These are phyloP conservation scores for Neodidymelliopsis sp. DNA, from an alignment of 2,329 filamentous ascomycete species.

Conservation along the genomic window DNA sequence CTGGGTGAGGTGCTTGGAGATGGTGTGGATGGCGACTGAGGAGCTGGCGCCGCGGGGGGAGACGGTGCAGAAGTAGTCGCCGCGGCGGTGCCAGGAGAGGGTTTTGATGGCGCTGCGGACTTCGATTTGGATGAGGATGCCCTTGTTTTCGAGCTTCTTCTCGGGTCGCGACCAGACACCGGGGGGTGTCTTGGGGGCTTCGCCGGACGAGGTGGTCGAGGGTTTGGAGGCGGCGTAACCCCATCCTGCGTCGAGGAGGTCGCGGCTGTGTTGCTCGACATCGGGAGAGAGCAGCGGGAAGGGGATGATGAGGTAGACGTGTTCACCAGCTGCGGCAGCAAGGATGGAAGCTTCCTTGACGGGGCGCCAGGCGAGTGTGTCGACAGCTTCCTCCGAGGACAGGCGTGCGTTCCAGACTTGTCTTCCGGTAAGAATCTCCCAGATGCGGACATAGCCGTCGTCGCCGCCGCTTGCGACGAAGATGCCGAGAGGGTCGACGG, in stretches of 20 bases:
- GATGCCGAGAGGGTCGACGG: constrained; percentile 83
- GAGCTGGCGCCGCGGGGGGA: constrained; percentile 79
- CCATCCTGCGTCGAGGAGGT: constrained; percentile 86
- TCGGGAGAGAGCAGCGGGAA: constrained; percentile 72
- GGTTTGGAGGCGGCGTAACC: constrained; percentile 81
- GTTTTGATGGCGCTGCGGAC: constrained; percentile 84
- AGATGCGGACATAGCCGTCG: constrained; percentile 89
- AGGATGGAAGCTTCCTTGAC: constrained; percentile 81
- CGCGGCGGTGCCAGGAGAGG: constrained; percentile 90
- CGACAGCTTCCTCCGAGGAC: constrained; percentile 78
- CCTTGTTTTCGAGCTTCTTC: constrained; percentile 73
- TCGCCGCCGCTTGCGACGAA: constrained; percentile 93
- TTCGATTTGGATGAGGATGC: constrained; percentile 81
- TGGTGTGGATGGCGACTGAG: constrained; percentile 91
- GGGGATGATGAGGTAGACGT: constrained; percentile 82
- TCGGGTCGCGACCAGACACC: constrained; percentile 86
- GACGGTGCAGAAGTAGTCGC: constrained; percentile 93
- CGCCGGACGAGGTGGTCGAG: constrained; percentile 56
- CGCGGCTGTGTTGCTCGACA: constrained; percentile 75
- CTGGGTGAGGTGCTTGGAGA: constrained; percentile 94
- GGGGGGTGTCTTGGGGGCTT: constrained; percentile 74
- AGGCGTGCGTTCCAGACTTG: constrained; percentile 87
- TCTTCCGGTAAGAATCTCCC: constrained; percentile 85
- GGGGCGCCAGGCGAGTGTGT: constrained; percentile 89
- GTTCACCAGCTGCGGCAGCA: constrained; percentile 83